These are phyloP conservation scores for Picochlorum sp. DNA, from an alignment of 139 green algal species.

Conservation along the genomic window DNA sequence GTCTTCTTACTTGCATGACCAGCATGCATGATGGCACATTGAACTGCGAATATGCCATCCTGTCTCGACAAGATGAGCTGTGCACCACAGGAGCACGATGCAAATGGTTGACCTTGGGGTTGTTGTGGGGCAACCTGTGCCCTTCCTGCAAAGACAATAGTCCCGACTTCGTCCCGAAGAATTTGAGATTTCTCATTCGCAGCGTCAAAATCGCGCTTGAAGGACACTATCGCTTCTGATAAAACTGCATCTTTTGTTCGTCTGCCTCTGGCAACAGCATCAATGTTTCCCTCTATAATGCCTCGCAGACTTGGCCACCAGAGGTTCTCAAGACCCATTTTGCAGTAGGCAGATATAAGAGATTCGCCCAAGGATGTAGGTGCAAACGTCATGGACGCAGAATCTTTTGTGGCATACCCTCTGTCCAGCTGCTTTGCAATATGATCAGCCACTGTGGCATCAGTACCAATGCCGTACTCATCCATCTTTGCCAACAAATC, in stretches of 20 bases:
- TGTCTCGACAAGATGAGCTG: not conserved
- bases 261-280: slow-evolving; percentile 49
- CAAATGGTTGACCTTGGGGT: slow-evolving; percentile 2
- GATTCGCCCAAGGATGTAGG: slow-evolving; percentile 76
- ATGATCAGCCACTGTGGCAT: slow-evolving; percentile 89
- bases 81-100: not conserved
- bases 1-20: not conserved
- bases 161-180: slow-evolving; percentile 16
- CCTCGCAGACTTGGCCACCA: slow-evolving; percentile 71
- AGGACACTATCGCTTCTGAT: slow-evolving; percentile 50
- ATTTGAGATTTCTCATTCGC: slow-evolving; percentile 24
- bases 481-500: slow-evolving; percentile 94
- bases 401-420: slow-evolving; percentile 76
- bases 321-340: slow-evolving; percentile 74
- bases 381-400: slow-evolving; percentile 49
- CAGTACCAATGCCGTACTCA: slow-evolving; percentile 88
- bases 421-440: slow-evolving; percentile 51
- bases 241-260: slow-evolving; percentile 59
- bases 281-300: slow-evolving; percentile 79
- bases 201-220: slow-evolving; percentile 46
- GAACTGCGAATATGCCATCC: not conserved
- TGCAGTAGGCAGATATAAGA: slow-evolving; percentile 69
- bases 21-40: not conserved
- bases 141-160: slow-evolving; percentile 14
- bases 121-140: not conserved